A percentile compares a stretch with the other conserved stretches of the same genome.
Conservation (phyloP, 768 basidiomycete species). For the Lactarius sp. region DNA sequence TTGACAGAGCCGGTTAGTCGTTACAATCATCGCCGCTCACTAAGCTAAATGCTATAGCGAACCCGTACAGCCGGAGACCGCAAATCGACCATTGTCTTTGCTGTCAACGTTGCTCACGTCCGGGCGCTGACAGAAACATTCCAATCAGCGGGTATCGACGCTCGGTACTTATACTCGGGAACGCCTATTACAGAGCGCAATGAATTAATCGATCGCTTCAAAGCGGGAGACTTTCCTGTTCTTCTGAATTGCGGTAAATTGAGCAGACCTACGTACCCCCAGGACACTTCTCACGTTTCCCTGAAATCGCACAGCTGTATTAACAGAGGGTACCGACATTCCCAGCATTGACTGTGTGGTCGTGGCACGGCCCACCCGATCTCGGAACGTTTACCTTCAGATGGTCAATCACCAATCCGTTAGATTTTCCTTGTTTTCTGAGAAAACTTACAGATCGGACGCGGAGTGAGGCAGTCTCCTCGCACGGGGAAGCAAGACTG, state of each 20-base stretch:
- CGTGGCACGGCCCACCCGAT: conserved; percentile 83
- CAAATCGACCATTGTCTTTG: conserved; percentile 90
- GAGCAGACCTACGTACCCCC: neutral
- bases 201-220: conserved; percentile 61
- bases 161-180: conserved; percentile 68
- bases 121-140: conserved; percentile 67
- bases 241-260: conserved; percentile 79
- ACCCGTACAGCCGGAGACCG: conserved; percentile 42
- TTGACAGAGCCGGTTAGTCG: conserved; percentile 71
- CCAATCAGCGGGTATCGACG: conserved; percentile 72
- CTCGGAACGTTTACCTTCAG: conserved; percentile 84
- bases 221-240: conserved; percentile 70
- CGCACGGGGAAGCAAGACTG: conserved; percentile 78
- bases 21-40: neutral
- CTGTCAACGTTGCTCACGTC: conserved; percentile 81
- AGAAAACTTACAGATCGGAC: conserved; percentile 61
- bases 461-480: conserved; percentile 86
- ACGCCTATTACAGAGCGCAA: conserved; percentile 64
- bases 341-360: conserved; percentile 92
- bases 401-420: conserved; percentile 55
- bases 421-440: neutral
- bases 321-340: conserved; percentile 94
- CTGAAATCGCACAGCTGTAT: conserved; percentile 49
- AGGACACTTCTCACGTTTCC: neutral
- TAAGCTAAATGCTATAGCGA: conserved; percentile 12